Conservation (phyloP, 2,329 filamentous ascomycete genomes). For the Monilinia aucupariae region DNA sequence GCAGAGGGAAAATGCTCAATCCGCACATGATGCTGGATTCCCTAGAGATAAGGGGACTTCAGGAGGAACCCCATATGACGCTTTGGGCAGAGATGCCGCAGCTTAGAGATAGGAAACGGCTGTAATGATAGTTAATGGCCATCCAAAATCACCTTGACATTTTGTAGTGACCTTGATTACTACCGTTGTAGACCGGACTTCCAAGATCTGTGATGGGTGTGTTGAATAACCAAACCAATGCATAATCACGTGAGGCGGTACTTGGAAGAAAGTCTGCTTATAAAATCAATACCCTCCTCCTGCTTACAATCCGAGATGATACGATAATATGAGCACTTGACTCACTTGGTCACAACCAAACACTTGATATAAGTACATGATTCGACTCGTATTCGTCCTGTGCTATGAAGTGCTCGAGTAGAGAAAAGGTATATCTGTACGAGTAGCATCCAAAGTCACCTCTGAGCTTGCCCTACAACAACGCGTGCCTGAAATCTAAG, state of each 20-base stretch:
- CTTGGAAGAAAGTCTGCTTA: not conserved
- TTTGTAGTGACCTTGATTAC: not conserved
- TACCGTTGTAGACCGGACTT: not conserved
- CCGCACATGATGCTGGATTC: constrained; percentile 20
- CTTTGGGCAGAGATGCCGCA: constrained; percentile 2
- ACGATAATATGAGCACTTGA: not conserved
- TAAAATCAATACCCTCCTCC: not conserved
- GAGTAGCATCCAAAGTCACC: not conserved
- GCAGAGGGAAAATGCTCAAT: constrained; percentile 27
- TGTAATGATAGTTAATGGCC: not conserved
- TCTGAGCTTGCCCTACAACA: not conserved
- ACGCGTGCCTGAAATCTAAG: constrained; percentile 11
- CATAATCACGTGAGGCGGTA: not conserved
- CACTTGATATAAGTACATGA: not conserved
- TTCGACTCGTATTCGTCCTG: too few relatives aligned
- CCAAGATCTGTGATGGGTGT: not conserved
- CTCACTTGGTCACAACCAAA: not conserved
- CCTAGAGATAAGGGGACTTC: constrained; percentile 24
- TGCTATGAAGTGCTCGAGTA: not conserved
- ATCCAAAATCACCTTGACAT: not conserved
- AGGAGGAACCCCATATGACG: constrained; percentile 11
- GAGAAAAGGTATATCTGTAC: not conserved
- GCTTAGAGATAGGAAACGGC: not conserved
- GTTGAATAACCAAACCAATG: not conserved
- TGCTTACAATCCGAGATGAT: not conserved